Percentiles rank a stretch among this genome's conserved stretches.
Conservation (phyloP, 2,329 filamentous ascomycete species). For the Pseudogymnoascus destructans region DNA sequence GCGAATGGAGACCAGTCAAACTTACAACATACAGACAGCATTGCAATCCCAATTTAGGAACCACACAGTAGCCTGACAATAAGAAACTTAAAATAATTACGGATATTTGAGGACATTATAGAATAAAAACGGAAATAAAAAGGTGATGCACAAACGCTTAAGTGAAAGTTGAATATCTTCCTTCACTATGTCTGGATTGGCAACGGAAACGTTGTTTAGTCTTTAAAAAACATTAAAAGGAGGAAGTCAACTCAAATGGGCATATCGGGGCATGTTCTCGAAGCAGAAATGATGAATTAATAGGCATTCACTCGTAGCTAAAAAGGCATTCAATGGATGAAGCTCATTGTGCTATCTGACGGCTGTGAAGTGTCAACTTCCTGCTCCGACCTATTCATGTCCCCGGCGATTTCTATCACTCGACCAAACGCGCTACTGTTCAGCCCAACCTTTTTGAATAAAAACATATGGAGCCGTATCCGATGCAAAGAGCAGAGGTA, state of each 20-base stretch:
- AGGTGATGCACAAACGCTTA: background rate
- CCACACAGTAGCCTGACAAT: background rate
- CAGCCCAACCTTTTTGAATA: constrained; percentile 29
- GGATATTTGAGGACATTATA: background rate
- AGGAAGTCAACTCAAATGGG: constrained; percentile 1
- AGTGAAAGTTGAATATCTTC: background rate
- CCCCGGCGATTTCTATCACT: constrained; percentile 37
- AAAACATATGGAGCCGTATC: constrained; percentile 24
- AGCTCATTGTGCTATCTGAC: constrained; percentile 29
- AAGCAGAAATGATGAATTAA: constrained; percentile 8
- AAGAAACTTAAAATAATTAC: background rate
- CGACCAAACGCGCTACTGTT: constrained; percentile 36
- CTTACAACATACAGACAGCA: background rate
- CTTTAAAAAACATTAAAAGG: background rate
- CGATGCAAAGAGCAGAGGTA: constrained; percentile 26
- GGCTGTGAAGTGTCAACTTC: constrained; percentile 30
- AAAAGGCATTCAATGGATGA: constrained; percentile 20
- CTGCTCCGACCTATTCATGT: constrained; percentile 32
- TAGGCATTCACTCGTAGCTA: constrained; percentile 10
- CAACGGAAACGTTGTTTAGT: background rate
- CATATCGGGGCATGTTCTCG: constrained; percentile 3
- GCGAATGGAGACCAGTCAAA: background rate
- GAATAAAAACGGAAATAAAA: background rate
- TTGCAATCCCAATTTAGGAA: background rate
- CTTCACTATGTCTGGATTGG: background rate